Base-by-base conservation (phyloP, 2,329 filamentous ascomycete species). In the Aureobasidium musti region DNA sequence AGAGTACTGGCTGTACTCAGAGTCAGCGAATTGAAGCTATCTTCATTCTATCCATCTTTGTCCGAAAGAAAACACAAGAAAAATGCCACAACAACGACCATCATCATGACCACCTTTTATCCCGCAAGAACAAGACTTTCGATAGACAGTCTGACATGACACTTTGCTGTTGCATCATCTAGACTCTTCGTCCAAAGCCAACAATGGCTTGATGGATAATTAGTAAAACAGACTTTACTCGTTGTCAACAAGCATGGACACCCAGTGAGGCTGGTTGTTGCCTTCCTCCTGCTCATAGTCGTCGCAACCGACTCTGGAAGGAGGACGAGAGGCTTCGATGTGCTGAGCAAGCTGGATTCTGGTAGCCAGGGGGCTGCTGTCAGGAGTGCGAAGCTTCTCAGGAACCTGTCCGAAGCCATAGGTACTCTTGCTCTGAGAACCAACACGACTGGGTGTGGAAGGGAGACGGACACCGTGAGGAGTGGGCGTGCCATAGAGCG, bases 71-170 rank as follows among this genome's bases (percentile, higher is more conserved):
- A 45, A 33, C 23, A 30, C 41, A 59, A 45, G 21, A 26, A 17
- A 19, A 7, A n/a, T 33, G 56, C 26, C 23, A 28, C 26, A 59
- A 39, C 39, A 45, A 37, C 33, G 39, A 59, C n/a, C 39, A 30
- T 59, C 39, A 45, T 45, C 56, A 59, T 33, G 33, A 39, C 56
- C 56, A 59, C 56, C 56, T 45, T 30, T 21, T 14, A 41, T 59
- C 56, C 56, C 41, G 56, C 56, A 59, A 45, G 14, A 56, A 59
- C 56, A 59, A 59, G 39, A 59, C 41, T 19, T 45, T 45, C 10
- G 39, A 45, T 59, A 47, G 56, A 59, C 56, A 45, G 39, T 50
- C 21, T 45, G 57, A 61, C 57, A 50, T 41, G 21, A 56, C 41
- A 39, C 33, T 33, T 11, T 35, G 41, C 41, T 47, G 56, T 21